These are phyloP conservation scores for Blastobotrys petasosporus DNA, from an alignment of 1,139 yeast genomes.

Conservation along the genomic window DNA sequence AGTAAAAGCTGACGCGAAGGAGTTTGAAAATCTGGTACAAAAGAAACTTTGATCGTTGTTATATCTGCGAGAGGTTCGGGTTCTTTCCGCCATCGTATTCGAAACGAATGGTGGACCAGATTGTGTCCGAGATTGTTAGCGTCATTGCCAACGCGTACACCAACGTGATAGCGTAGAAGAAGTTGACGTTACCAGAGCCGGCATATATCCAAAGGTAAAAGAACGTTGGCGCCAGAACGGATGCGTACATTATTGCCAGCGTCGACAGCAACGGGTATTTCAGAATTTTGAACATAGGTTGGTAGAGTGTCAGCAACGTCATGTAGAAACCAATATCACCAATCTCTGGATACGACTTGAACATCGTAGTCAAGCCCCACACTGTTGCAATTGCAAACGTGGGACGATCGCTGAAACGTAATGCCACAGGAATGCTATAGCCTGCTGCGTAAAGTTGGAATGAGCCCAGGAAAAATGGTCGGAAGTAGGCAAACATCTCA, in stretches of 20 bases:
- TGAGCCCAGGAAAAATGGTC: constrained; percentile 73
- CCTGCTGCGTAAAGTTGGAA: constrained; percentile 72
- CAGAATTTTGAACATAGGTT: constrained; percentile 36
- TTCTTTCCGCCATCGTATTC: constrained; percentile 56
- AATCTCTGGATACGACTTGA: constrained; percentile 84
- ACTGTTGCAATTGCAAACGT: constrained; percentile 61
- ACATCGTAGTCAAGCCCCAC: constrained; percentile 60
- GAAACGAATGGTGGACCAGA: constrained; percentile 71
- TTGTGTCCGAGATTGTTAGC: constrained; percentile 63
- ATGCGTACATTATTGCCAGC: constrained; percentile 44
- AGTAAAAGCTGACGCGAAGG: constrained; percentile 3
- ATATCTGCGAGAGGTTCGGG: constrained; percentile 23
- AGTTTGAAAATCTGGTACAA: neutral
- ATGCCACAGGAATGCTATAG: constrained; percentile 66
- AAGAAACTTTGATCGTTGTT: neutral
- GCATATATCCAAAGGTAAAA: constrained; percentile 91
- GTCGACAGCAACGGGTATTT: constrained; percentile 41
- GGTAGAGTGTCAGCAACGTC: constrained; percentile 54
- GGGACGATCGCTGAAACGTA: constrained; percentile 52
- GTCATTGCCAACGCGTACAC: constrained; percentile 72
- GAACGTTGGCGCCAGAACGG: constrained; percentile 75
- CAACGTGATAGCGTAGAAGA: constrained; percentile 88
- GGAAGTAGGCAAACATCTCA: constrained; percentile 87
- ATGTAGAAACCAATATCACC: constrained; percentile 74
- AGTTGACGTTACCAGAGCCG: constrained; percentile 94